These are phyloP conservation scores for Ascocoryne sarcoides DNA, from an alignment of 2,329 filamentous ascomycete genomes.

Conservation along the genomic window DNA sequence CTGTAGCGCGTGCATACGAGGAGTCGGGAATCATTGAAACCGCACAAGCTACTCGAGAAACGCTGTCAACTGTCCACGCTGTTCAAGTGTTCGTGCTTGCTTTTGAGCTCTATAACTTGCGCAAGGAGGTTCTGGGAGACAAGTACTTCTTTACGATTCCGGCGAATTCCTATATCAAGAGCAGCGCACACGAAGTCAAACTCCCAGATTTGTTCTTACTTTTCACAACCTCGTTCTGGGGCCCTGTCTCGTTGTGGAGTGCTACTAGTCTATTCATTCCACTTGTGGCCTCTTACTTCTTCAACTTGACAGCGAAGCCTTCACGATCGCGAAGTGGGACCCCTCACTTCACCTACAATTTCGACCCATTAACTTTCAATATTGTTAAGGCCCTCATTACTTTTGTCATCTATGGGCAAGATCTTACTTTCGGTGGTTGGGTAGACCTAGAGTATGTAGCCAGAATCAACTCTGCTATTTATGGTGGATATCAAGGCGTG, in stretches of 20 bases:
- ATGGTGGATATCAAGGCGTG: conserved; percentile 62
- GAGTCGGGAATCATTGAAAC: conserved; percentile 58
- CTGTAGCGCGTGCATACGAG: conserved; percentile 55
- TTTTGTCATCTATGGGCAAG: conserved; percentile 70
- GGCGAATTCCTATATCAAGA: conserved; percentile 45
- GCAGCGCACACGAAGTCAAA: conserved; percentile 51
- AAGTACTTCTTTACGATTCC: conserved; percentile 67
- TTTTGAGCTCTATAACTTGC: conserved; percentile 63
- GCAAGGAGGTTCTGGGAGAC: conserved; percentile 61
- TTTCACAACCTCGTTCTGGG: conserved; percentile 74
- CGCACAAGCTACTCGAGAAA: conserved; percentile 57
- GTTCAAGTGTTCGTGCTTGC: conserved; percentile 60
- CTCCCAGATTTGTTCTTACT: conserved; percentile 76
- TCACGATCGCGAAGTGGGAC: conserved; percentile 28
- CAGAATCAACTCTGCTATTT: conserved; percentile 57
- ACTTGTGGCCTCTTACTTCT: conserved; percentile 70
- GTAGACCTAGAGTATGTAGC: conserved; percentile 50
- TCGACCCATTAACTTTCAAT: conserved; percentile 87
- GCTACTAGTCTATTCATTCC: conserved; percentile 65
- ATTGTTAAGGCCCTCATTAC: conserved; percentile 76
- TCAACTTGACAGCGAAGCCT: conserved; percentile 66
- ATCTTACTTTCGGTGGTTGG: conserved; percentile 52
- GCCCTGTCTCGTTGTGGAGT: conserved; percentile 67
- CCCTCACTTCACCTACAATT: conserved; percentile 44
- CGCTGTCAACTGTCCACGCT: conserved; percentile 61